Conservation (phyloP, 2,329 filamentous ascomycete genomes). For the Hansfordia pulvinata region DNA sequence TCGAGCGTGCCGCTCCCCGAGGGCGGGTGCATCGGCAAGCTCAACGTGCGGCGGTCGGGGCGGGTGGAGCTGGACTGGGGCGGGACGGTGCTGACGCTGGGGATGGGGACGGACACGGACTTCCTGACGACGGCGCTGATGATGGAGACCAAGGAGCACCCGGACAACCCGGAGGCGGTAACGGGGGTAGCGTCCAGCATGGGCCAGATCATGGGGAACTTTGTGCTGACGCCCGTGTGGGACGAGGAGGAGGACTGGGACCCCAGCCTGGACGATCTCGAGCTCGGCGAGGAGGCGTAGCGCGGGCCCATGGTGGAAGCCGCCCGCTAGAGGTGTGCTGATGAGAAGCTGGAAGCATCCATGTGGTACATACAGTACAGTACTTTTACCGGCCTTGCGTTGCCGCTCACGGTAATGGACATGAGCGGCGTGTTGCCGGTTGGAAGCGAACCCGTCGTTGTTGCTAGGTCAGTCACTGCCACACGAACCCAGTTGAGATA, state of each 20-base stretch:
- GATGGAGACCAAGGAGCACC: slow-evolving; percentile 37
- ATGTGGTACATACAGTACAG: no score
- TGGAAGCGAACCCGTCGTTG: no score
- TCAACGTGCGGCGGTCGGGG: slow-evolving; percentile 47
- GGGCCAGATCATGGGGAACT: slow-evolving; percentile 49
- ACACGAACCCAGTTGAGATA: no score
- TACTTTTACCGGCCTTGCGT: no score
- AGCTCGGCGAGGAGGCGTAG: slow-evolving; percentile 3
- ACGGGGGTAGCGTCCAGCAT: slow-evolving; percentile 43
- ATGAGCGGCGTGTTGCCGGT: no score
- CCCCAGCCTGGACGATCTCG: slow-evolving; percentile 21
- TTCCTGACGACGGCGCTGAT: slow-evolving; percentile 47
- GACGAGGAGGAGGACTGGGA: slow-evolving; percentile 44
- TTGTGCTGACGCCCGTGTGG: slow-evolving; percentile 44
- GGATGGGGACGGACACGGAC: slow-evolving; percentile 31
- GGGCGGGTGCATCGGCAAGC: slow-evolving; percentile 45
- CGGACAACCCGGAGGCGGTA: slow-evolving; percentile 26
- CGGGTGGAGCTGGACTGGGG: slow-evolving; percentile 51
- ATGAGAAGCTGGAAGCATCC: no score
- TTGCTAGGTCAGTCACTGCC: no score
- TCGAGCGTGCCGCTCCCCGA: slow-evolving; percentile 27
- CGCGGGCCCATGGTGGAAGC: background rate
- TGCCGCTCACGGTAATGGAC: no score
- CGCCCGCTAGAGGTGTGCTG: no score
- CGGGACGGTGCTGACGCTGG: slow-evolving; percentile 39